Base-by-base conservation (phyloP, 2,329 filamentous ascomycete genomes). In the Penicillium sp. region DNA sequence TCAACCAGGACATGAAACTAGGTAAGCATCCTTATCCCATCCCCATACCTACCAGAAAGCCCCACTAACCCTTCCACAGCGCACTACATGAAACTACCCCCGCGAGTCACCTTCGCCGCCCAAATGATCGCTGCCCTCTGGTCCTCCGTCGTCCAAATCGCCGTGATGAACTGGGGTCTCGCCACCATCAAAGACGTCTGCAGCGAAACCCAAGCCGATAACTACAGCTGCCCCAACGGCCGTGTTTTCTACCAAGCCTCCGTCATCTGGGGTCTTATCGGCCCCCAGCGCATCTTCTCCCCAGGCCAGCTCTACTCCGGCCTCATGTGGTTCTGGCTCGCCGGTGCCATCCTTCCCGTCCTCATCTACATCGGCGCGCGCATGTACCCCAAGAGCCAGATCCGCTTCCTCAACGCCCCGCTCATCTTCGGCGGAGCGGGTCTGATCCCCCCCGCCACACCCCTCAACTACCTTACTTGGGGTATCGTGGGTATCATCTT, bases 221-320 rank as follows among this genome's bases (percentile, higher is more conserved):
- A 82, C 44, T 77, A 80, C 57, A 78, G 69, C 22, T 83, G 80
- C 59, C 80, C 80, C 9, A 72, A 73, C 33, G 77, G 76, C 15
- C 74, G 74, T 24, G 78, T 80, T 0, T 83, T 82, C 68, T 88
- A 84, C 71, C 86, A 81, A 1, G 80, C 81, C 1, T 86, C 83
- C 4, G 75, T 87, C 42, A 79, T 87, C 59, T 87, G 84, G 84
- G 85, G 85, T 51, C 76, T 82, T 48, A 86, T 88, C 52, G 85
- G 85, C 1, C 85, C 85, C 0, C 70, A 74, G 2, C 79, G 84
- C 42, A 84, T 88, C 64, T 88, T 88, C 66, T 81, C 78, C 38
- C 70, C 76, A 2, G 75, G 75, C 2, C 77, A 80, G 21, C 71
- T 85, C 6, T 88, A 88, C 64, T 72, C 77, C 0, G 72, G 72